Percentiles rank a stretch among this genome's conserved stretches.
Evolutionary conservation across 2,329 filamentous ascomycete species (phyloP).

Genomic region (Microsporum ferrugineum): DNA sequence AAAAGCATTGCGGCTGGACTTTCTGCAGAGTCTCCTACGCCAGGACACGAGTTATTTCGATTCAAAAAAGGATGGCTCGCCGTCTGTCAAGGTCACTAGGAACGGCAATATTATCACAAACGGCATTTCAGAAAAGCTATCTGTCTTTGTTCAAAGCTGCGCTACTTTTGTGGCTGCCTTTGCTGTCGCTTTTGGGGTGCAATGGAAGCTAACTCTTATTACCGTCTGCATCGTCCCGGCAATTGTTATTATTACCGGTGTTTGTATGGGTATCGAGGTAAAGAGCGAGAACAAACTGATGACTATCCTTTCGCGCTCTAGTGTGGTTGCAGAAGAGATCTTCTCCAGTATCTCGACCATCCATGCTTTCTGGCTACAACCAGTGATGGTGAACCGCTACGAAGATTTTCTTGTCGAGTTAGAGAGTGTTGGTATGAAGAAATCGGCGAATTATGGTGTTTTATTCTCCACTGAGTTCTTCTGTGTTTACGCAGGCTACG

Average conservation of each 20-base stretch:
- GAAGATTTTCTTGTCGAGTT: neutral
- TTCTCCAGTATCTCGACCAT: neutral
- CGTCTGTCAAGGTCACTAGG: conserved; percentile 72
- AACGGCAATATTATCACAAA: conserved; percentile 78
- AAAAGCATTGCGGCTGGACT: conserved; percentile 58
- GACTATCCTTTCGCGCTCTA: neutral
- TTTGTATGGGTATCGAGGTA: neutral
- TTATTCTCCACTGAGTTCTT: neutral
- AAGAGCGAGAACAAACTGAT: neutral
- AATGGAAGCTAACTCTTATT: neutral
- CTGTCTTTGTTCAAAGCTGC: conserved; percentile 30
- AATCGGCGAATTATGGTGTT: neutral
- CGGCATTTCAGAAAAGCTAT: conserved; percentile 71
- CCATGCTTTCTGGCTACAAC: neutral
- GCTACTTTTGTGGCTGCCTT: neutral
- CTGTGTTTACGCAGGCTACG: neutral
- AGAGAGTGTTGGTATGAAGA: neutral
- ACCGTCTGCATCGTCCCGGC: neutral
- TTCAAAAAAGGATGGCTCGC: conserved; percentile 69
- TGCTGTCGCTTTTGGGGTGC: neutral
- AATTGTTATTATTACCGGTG: neutral
- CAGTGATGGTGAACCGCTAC: neutral
- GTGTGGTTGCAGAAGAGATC: neutral
- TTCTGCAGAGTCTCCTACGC: conserved; percentile 61
- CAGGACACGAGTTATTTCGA: conserved; percentile 82